phyloP scores from a whole-genome alignment of 192 early-diverging fungal genomes.

The Gryganskiella cystojenkinii region DNA sequence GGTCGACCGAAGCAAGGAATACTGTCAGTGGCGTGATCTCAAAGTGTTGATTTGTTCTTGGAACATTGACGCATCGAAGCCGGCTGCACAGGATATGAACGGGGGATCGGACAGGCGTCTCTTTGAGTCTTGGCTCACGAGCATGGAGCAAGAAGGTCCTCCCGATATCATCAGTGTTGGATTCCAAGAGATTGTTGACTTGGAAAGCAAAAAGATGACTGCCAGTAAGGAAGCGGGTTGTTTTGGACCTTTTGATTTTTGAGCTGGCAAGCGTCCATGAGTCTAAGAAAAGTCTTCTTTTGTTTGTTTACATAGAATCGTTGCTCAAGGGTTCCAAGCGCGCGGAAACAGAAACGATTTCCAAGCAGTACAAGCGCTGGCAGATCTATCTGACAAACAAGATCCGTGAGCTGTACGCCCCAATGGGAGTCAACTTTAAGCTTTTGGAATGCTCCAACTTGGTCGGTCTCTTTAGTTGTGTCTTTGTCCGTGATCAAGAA shows the following conservation, averaged over 20 bases:
- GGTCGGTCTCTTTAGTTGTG: constrained; percentile 91
- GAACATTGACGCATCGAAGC: constrained; percentile 95
- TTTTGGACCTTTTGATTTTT: background rate
- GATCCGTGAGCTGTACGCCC: constrained; percentile 64
- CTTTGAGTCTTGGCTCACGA: constrained; percentile 58
- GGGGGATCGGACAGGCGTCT: constrained; percentile 59
- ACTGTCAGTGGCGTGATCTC: constrained; percentile 71
- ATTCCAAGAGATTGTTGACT: constrained; percentile 89
- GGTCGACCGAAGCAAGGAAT: constrained; percentile 67
- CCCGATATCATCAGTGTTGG: constrained; percentile 86
- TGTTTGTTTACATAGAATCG: constrained; percentile 53
- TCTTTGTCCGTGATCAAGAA: constrained; percentile 79
- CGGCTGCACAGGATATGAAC: constrained; percentile 73
- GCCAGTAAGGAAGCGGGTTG: constrained; percentile 63
- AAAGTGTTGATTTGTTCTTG: constrained; percentile 88
- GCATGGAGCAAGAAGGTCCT: constrained; percentile 55
- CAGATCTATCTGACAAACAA: constrained; percentile 75
- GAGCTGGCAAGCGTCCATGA: background rate
- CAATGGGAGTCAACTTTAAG: constrained; percentile 58
- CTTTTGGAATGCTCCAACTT: constrained; percentile 81
- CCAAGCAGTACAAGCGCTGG: constrained; percentile 86
- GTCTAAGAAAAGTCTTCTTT: background rate
- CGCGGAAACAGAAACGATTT: constrained; percentile 65
- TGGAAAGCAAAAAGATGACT: constrained; percentile 84
- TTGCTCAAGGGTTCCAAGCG: constrained; percentile 67